Percentiles rank a stretch among this genome's conserved stretches.
Conservation (phyloP, 306 rosid species). For the Benincasa hispida region DNA sequence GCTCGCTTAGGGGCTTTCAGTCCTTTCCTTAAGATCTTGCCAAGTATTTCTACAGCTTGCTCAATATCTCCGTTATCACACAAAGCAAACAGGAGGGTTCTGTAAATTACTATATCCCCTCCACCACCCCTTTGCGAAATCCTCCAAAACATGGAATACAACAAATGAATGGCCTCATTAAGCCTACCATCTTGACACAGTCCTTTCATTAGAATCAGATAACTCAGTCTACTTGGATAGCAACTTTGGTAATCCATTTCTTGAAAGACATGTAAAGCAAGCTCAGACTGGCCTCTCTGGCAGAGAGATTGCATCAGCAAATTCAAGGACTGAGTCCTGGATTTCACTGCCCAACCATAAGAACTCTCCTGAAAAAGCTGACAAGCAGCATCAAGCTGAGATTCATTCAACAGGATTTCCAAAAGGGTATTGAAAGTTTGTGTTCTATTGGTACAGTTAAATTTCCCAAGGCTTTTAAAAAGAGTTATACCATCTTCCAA, state of each 20-base stretch:
- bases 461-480: slow-evolving; percentile 19
- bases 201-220: slow-evolving; percentile 28
- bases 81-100: slow-evolving; percentile 24
- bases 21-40: slow-evolving; percentile 33
- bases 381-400: slow-evolving; percentile 23
- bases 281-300: slow-evolving; percentile 20
- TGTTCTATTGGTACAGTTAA: slow-evolving; percentile 33
- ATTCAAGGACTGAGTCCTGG: slow-evolving; percentile 24
- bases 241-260: slow-evolving; percentile 31
- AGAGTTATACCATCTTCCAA: slow-evolving; percentile 20
- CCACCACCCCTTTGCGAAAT: slow-evolving; percentile 36
- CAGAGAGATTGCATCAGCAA: slow-evolving; percentile 25
- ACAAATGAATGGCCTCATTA: slow-evolving; percentile 27
- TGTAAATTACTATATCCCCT: slow-evolving; percentile 26
- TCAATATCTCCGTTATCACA: slow-evolving; percentile 24
- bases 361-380: slow-evolving; percentile 23
- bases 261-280: slow-evolving; percentile 26
- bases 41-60: slow-evolving; percentile 27
- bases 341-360: slow-evolving; percentile 25
- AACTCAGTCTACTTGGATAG: slow-evolving; percentile 27
- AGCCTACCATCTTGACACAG: slow-evolving; percentile 27
- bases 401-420: slow-evolving; percentile 26
- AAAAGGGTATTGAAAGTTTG: slow-evolving; percentile 28
- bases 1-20: slow-evolving; percentile 21
- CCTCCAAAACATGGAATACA: slow-evolving; percentile 42